Evolutionary conservation across 1,284 basidiomycete genomes (phyloP).

Genomic region (Cutaneotrichosporon dermatis): DNA sequence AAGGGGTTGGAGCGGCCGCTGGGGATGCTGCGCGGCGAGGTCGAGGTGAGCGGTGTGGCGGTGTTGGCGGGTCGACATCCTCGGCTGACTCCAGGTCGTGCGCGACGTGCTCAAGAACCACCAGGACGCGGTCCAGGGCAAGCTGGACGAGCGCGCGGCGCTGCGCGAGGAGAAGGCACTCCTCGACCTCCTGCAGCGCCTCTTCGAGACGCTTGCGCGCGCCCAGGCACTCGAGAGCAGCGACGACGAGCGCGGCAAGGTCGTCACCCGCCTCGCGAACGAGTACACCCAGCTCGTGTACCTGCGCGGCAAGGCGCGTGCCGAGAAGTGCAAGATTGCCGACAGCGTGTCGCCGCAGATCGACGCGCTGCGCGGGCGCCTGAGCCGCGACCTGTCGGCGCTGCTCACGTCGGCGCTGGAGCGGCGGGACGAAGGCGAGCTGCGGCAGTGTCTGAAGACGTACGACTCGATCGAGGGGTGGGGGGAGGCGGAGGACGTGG

Average conservation of each 20-base stretch:
- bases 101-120: conserved; percentile 44
- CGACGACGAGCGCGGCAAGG: conserved; percentile 54
- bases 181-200: conserved; percentile 75
- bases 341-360: conserved; percentile 69
- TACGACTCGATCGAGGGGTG: conserved; percentile 77
- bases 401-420: conserved; percentile 60
- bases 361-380: conserved; percentile 73
- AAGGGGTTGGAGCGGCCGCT: conserved; percentile 65
- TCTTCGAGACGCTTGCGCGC: conserved; percentile 78
- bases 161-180: conserved; percentile 82
- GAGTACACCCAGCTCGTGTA: conserved; percentile 93
- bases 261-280: conserved; percentile 74
- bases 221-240: conserved; percentile 63
- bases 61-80: too few relatives aligned
- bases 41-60: conserved; percentile 57
- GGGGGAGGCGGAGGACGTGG: conserved; percentile 78
- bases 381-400: conserved; percentile 75
- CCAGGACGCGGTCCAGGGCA: conserved; percentile 69
- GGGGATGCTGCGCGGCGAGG: conserved; percentile 58
- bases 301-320: conserved; percentile 72
- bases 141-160: conserved; percentile 65
- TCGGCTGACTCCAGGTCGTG: conserved; percentile 25
- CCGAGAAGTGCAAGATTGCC: conserved; percentile 70
- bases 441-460: conserved; percentile 72
- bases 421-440: conserved; percentile 51